These are phyloP conservation scores for Pezicula carpinea DNA, from an alignment of 2,329 filamentous ascomycete genomes.

Conservation along the genomic window DNA sequence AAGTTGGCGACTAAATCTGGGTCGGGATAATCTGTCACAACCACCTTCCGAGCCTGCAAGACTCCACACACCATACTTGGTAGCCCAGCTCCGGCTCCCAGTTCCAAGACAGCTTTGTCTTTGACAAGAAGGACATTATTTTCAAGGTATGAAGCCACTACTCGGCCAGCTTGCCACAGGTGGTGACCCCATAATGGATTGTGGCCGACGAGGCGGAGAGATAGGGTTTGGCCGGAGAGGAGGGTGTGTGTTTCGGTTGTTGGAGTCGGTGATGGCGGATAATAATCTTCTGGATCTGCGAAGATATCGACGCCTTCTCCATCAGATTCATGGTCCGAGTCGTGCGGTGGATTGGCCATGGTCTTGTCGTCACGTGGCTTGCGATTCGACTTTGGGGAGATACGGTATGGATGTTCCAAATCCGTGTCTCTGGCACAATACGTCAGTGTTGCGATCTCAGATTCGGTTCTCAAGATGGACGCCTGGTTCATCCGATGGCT, in stretches of 20 bases:
- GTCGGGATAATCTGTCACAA: conserved; percentile 89
- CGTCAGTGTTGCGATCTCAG: no score
- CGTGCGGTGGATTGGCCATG: conserved; percentile 4
- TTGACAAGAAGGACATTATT: conserved; percentile 57
- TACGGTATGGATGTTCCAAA: neutral
- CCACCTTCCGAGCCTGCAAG: conserved; percentile 63
- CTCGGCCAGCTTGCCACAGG: conserved; percentile 85
- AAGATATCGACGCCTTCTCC: conserved; percentile 51
- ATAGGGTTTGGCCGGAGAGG: conserved; percentile 47
- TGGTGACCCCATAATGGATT: conserved; percentile 87
- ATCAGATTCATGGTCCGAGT: conserved; percentile 14
- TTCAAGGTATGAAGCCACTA: conserved; percentile 76
- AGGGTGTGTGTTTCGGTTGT: conserved; percentile 70
- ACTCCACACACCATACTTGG: conserved; percentile 74
- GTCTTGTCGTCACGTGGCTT: conserved; percentile 4
- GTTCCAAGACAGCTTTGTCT: conserved; percentile 72
- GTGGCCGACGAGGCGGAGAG: conserved; percentile 77
- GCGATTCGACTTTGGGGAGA: neutral
- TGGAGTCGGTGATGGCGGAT: conserved; percentile 70
- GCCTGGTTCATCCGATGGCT: no score
- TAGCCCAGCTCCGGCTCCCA: conserved; percentile 83
- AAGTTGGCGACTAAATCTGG: conserved; percentile 77
- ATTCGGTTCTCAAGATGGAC: no score
- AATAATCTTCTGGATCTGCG: conserved; percentile 76
- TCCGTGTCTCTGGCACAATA: no score